A percentile compares a stretch with the other conserved stretches of the same genome.
phyloP scores from a whole-genome alignment of 176 grass and related monocot genomes.

The Neostapfia colusana region DNA sequence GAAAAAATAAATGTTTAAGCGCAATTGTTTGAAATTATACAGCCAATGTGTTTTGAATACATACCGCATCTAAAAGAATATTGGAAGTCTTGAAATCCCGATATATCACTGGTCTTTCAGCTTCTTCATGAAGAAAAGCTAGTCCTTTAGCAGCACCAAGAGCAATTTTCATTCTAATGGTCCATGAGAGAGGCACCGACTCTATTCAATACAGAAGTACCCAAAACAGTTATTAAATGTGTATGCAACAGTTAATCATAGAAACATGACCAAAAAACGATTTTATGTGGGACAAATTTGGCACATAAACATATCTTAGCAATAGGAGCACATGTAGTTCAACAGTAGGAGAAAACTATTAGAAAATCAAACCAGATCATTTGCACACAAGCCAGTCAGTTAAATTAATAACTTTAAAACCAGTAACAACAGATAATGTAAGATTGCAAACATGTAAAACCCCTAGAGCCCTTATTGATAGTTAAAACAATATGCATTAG shows the following conservation, averaged over 20 bases:
- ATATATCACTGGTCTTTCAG: conserved; percentile 98
- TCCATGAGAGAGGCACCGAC: conserved; percentile 87
- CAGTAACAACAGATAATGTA: not conserved
- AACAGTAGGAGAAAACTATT: not conserved
- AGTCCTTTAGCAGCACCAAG: conserved; percentile 95
- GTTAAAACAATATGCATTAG: conserved; percentile 6
- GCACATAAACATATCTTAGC: conserved; percentile 4
- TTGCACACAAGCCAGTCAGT: conserved; percentile 18
- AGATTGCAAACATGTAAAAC: conserved; percentile 9
- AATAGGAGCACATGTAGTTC: conserved; percentile 25
- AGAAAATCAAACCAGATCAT: not conserved
- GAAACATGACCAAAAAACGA: not conserved
- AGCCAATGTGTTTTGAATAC: conserved; percentile 23
- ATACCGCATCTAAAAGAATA: conserved; percentile 88
- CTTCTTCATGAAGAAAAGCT: conserved; percentile 99
- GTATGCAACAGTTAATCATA: conserved; percentile 20
- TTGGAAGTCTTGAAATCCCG: conserved; percentile 99
- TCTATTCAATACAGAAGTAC: conserved; percentile 54
- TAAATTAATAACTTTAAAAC: not conserved
- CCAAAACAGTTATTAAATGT: conserved; percentile 13
- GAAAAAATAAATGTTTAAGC: conserved; percentile 42
- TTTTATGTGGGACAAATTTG: conserved; percentile 12
- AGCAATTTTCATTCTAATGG: conserved; percentile 96
- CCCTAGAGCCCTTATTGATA: conserved; percentile 12
- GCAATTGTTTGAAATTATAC: conserved; percentile 26